Evolutionary conservation across 257 asterid species (phyloP).

Genomic region (Solanum piurae): DNA sequence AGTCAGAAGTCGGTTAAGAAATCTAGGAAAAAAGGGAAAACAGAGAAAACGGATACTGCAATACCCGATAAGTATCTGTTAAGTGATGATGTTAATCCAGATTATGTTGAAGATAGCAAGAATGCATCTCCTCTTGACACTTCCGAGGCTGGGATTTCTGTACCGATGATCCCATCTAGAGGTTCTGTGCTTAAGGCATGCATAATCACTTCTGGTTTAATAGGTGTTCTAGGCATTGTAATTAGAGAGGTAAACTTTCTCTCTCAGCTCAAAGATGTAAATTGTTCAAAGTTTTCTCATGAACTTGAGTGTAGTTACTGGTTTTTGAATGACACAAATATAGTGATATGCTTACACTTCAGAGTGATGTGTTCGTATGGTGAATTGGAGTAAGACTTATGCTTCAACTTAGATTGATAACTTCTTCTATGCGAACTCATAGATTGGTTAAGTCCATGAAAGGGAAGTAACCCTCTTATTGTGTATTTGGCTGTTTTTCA

Average conservation of each 20-base stretch:
- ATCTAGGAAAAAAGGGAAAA: conserved; percentile 24
- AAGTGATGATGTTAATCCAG: conserved; percentile 19
- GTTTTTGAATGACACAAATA: not conserved
- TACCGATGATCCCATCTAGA: conserved; percentile 35
- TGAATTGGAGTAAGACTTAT: not conserved
- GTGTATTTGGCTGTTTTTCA: conserved; percentile 20
- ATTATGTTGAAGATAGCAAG: conserved; percentile 17
- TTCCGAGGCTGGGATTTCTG: conserved; percentile 18
- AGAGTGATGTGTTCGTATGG: not conserved
- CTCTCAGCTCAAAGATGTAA: not conserved
- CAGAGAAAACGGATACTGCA: conserved; percentile 11
- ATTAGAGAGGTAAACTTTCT: conserved; percentile 52
- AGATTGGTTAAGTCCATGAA: not conserved
- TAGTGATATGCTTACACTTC: not conserved
- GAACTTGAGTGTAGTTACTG: not conserved
- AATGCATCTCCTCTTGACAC: not conserved
- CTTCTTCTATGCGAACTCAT: not conserved
- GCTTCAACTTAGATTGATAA: not conserved
- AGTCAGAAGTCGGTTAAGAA: conserved; percentile 42
- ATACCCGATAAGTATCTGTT: conserved; percentile 11
- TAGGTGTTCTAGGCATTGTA: conserved; percentile 50
- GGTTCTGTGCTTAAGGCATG: conserved; percentile 79
- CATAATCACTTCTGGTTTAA: conserved; percentile 49
- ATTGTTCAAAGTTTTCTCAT: not conserved
- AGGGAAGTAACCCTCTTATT: not conserved